Evolutionary conservation across 2,329 filamentous ascomycete genomes (phyloP).

Genomic region (Penicillium brasilianum): DNA sequence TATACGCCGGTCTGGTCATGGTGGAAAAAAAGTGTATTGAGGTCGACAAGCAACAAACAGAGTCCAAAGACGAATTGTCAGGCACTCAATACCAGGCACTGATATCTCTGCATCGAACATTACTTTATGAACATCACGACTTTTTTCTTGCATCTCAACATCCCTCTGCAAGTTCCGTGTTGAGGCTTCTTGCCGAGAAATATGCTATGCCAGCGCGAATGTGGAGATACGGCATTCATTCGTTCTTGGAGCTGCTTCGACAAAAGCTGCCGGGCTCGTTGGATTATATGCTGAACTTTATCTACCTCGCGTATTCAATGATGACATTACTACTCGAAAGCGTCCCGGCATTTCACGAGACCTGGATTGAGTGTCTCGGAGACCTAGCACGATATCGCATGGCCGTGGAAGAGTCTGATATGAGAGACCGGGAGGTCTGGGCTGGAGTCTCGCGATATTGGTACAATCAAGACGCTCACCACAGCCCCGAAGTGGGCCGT

Average conservation of each 20-base stretch:
- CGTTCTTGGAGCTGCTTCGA: constrained; percentile 76
- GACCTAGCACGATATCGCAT: constrained; percentile 85
- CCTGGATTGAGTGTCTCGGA: constrained; percentile 91
- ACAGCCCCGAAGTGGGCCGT: constrained; percentile 73
- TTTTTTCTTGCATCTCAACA: constrained; percentile 89
- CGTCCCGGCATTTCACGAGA: constrained; percentile 79
- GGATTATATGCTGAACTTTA: constrained; percentile 90
- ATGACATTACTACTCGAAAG: constrained; percentile 87
- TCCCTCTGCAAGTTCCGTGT: constrained; percentile 71
- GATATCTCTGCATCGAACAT: constrained; percentile 78
- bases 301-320: constrained; percentile 88
- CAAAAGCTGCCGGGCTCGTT: constrained; percentile 75
- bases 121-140: constrained; percentile 82
- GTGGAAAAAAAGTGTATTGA: constrained; percentile 88
- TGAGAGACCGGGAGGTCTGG: constrained; percentile 79
- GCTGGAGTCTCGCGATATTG: constrained; percentile 77
- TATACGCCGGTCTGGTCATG: constrained; percentile 79
- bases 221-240: constrained; percentile 93
- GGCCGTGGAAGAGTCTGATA: constrained; percentile 86
- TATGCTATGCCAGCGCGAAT: constrained; percentile 92
- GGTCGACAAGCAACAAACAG: constrained; percentile 67
- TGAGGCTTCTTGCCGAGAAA: constrained; percentile 73
- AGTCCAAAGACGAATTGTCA: constrained; percentile 45
- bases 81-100: constrained; percentile 79
- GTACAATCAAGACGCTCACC: constrained; percentile 83